Evolutionary conservation across 495 filamentous ascomycete genomes (phyloP).

Genomic region (Trichoderma gamsii): DNA sequence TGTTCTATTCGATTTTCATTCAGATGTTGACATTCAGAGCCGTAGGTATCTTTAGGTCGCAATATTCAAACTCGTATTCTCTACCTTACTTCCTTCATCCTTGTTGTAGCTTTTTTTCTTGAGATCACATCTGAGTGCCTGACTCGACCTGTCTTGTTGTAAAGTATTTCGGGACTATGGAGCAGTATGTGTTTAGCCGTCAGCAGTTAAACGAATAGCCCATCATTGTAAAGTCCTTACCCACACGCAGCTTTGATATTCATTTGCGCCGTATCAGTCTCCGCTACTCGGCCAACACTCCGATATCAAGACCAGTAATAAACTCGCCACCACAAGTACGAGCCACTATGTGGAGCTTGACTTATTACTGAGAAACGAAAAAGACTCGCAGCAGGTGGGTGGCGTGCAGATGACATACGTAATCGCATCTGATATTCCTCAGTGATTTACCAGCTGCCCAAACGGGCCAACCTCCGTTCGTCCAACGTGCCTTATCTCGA

Average conservation of each 20-base stretch:
- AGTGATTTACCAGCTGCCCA: conserved; percentile 11
- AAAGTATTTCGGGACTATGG: not conserved
- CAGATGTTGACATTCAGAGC: not conserved
- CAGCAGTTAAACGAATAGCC: not conserved
- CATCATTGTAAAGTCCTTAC: not conserved
- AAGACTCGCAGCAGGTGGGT: not conserved
- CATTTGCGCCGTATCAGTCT: not conserved
- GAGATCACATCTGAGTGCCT: not conserved
- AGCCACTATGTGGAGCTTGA: not conserved
- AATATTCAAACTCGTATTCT: not conserved
- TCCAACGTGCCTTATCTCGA: conserved; percentile 6
- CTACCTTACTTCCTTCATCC: not conserved
- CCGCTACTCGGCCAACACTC: not conserved
- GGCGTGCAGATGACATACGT: not conserved
- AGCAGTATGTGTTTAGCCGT: not conserved
- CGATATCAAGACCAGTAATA: not conserved
- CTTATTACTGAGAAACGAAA: not conserved
- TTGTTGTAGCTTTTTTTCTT: not conserved
- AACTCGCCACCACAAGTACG: not conserved
- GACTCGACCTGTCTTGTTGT: not conserved
- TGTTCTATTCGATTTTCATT: not conserved
- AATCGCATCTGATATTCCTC: not conserved
- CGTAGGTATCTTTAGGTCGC: not conserved
- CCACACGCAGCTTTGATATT: not conserved
- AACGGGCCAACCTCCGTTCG: not conserved